Percentiles rank a stretch among this genome's conserved stretches.
Conservation (phyloP, 345 rosid species). For the Linum tenue region DNA sequence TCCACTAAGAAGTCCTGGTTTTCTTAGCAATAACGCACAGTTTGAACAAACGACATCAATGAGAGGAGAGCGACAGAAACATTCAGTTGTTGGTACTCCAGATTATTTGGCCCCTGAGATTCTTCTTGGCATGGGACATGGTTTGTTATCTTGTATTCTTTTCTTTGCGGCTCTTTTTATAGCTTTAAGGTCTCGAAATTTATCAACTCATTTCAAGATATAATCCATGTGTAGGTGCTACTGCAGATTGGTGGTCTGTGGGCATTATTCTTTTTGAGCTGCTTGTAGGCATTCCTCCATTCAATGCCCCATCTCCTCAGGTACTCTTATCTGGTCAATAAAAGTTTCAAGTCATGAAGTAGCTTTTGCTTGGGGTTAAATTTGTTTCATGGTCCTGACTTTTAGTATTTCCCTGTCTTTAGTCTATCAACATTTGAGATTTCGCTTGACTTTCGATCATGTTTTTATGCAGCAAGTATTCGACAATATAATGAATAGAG, state of each 20-base stretch:
- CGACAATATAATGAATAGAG: slow-evolving; percentile 38
- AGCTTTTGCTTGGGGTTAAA: neutral
- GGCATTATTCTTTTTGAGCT: slow-evolving; percentile 87
- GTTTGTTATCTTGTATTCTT: slow-evolving; percentile 30
- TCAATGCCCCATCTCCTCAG: slow-evolving; percentile 90
- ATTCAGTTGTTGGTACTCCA: slow-evolving; percentile 82
- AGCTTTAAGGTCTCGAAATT: neutral
- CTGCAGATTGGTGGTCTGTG: slow-evolving; percentile 99
- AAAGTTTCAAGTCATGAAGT: neutral
- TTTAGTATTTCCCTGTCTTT: too few species aligned
- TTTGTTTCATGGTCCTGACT: neutral
- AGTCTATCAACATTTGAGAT: too few species aligned
- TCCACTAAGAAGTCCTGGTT: slow-evolving; percentile 43
- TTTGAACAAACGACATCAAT: slow-evolving; percentile 28
- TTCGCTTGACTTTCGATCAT: too few species aligned
- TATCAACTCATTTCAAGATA: slow-evolving; percentile 9
- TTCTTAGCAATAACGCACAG: slow-evolving; percentile 46
- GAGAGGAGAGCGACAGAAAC: slow-evolving; percentile 62
- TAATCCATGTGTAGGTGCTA: slow-evolving; percentile 48
- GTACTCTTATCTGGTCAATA: slow-evolving; percentile 23
- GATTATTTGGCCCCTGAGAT: slow-evolving; percentile 99
- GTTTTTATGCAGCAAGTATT: too few species aligned
- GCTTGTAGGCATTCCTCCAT: slow-evolving; percentile 90
- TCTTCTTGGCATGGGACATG: slow-evolving; percentile 97
- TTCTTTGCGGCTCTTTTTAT: too few species aligned